Percentiles rank a stretch among this genome's conserved stretches.
phyloP scores from a whole-genome alignment of 2,329 filamentous ascomycete species.

The Shiraia sp. region DNA sequence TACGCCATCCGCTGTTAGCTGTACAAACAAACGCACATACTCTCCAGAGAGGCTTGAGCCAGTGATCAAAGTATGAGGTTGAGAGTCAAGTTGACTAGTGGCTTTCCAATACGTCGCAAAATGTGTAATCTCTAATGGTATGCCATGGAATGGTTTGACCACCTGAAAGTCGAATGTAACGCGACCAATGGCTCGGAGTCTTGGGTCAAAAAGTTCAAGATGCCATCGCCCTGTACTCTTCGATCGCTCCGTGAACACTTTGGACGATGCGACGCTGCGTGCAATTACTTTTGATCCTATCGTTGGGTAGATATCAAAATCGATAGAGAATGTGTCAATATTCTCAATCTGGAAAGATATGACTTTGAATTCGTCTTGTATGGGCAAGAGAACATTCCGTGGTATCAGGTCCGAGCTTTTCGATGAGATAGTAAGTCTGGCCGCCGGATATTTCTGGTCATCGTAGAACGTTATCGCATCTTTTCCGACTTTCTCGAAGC shows the following conservation, averaged over 20 bases:
- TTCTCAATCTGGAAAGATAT: conserved; percentile 97
- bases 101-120: conserved; percentile 99
- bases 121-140: conserved; percentile 93
- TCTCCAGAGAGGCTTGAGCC: conserved; percentile 96
- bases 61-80: conserved; percentile 84
- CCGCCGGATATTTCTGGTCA: conserved; percentile 92
- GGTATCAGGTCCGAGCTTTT: conserved; percentile 96
- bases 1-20: conserved; percentile 84
- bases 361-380: conserved; percentile 92
- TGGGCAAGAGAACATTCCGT: conserved; percentile 90
- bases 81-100: conserved; percentile 87
- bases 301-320: conserved; percentile 96
- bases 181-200: conserved; percentile 87
- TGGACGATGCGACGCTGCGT: conserved; percentile 88
- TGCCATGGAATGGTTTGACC: conserved; percentile 92
- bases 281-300: conserved; percentile 98
- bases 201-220: conserved; percentile 88
- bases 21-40: conserved; percentile 88
- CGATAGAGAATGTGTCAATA: conserved; percentile 87
- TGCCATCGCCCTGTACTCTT: conserved; percentile 81
- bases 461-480: conserved; percentile 94
- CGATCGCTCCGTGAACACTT: conserved; percentile 75
- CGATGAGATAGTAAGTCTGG: conserved; percentile 92
- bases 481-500: conserved; percentile 74
- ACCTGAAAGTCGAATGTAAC: conserved; percentile 94